Evolutionary conservation across 129 eudicot species (phyloP), one percentile per base, ranked within the genome.

Genomic region (Gnaphalium uliginosum): DNA sequence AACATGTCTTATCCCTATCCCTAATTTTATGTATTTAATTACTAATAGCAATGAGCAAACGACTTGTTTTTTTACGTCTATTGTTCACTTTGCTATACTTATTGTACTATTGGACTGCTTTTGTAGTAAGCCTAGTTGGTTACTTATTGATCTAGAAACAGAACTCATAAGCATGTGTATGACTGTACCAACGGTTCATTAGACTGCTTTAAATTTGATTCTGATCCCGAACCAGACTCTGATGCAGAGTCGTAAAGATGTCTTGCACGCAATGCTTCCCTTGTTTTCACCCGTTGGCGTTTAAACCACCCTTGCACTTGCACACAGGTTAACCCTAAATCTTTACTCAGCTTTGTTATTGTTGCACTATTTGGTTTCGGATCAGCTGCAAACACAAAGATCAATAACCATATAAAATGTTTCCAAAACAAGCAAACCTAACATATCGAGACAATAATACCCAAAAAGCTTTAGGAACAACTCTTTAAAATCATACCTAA

Each of bases 271-370:
- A 10, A 41, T 41, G 81, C 92, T 81, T 86, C 87, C 82, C 85
- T 89, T 76, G 90, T 96, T 89, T 93, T 93, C 75, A 90, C 81
- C 32, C 98, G 83, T 71, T 96, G 67, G 74, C 90, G 96, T 61
- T 96, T 90, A 68, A 93, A 93, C 98, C 98, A 93, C 98, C 90
- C 90, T 87, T 90, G 98, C 84, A 93, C 83, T 71, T 93, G 96
- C 54, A 92, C 43, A 69, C 87, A 96, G 2, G 96, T 72, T 56
- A 93, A 80, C 57, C 87, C 89, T 51, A 90, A 72, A 50, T 74
- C 81, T 51, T 74, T 86, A 0, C 96, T 83, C 24, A 93, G 88
- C 66, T 93, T 87, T 21, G 87, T 89, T 76, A 93, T 83, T 17
- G 84, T 81, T 1, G 86, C 87, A 86, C 88, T 96, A 5, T 91